A percentile compares a stretch with the other conserved stretches of the same genome.
Evolutionary conservation across 1,139 yeast species (phyloP).

Genomic region (Hansenula sp.): DNA sequence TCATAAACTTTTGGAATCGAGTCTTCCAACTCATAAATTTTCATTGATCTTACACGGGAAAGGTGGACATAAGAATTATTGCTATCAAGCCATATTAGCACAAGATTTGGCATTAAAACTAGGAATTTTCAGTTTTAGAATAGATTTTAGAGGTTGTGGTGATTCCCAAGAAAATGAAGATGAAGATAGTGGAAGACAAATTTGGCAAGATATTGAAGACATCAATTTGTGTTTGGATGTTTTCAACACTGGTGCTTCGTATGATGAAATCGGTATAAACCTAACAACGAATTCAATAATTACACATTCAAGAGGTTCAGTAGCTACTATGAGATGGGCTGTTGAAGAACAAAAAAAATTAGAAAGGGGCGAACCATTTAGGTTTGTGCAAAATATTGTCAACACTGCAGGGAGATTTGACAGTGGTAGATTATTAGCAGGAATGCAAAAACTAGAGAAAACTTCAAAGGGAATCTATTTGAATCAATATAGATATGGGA

Average conservation of each 20-base stretch:
- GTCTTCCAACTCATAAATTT: constrained; percentile 33
- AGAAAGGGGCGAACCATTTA: constrained; percentile 29
- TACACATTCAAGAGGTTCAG: constrained; percentile 78
- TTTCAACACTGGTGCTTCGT: constrained; percentile 26
- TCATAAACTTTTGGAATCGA: constrained; percentile 12
- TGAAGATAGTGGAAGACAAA: constrained; percentile 44
- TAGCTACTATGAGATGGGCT: constrained; percentile 78
- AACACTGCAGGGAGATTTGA: constrained; percentile 70
- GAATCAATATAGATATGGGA: constrained; percentile 49
- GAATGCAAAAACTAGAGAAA: constrained; percentile 24
- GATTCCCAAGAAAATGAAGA: constrained; percentile 56
- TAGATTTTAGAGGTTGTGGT: constrained; percentile 88
- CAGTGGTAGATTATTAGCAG: constrained; percentile 31
- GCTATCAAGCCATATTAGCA: constrained; percentile 67
- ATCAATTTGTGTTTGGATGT: constrained; percentile 50
- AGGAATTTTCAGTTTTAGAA: constrained; percentile 65
- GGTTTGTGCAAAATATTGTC: constrained; percentile 58
- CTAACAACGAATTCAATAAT: constrained; percentile 53
- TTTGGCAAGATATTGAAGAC: constrained; percentile 67
- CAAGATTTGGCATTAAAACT: constrained; percentile 50
- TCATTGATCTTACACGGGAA: constrained; percentile 68
- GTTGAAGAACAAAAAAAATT: constrained; percentile 34
- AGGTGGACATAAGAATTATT: constrained; percentile 79
- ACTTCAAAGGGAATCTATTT: constrained; percentile 31
- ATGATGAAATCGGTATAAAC: constrained; percentile 31